Evolutionary conservation across 2,329 filamentous ascomycete species (phyloP).

Genomic region (Colletotrichum spaethianum): DNA sequence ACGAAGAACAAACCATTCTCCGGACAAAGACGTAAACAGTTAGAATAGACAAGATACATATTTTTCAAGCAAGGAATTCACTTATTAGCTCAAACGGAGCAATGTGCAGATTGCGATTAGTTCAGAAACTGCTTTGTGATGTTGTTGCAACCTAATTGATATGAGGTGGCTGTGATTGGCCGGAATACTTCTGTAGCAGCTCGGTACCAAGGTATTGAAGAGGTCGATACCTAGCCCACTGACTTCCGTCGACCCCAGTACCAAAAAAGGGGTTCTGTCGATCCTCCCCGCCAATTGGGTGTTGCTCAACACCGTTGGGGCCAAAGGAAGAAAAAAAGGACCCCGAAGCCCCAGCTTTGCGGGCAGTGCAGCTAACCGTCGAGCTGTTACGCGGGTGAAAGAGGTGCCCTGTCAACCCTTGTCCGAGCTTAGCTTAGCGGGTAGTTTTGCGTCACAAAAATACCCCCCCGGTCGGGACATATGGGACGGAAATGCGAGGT

Average conservation of each 20-base stretch:
- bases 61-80: background rate
- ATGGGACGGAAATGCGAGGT: constrained; percentile 33
- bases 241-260: background rate
- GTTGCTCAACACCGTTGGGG: background rate
- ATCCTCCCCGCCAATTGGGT: constrained; percentile 12
- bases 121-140: background rate
- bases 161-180: background rate
- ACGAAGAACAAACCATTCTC: background rate
- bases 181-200: background rate
- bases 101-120: background rate
- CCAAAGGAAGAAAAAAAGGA: background rate
- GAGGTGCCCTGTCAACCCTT: background rate
- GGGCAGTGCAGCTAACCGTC: constrained; percentile 11
- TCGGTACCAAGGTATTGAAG: background rate
- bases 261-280: constrained; percentile 17
- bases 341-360: constrained; percentile 4
- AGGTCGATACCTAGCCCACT: background rate
- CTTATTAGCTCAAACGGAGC: background rate
- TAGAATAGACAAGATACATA: background rate
- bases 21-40: background rate
- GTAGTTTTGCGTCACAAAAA: constrained; percentile 35
- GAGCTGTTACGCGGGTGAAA: background rate
- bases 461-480: constrained; percentile 28
- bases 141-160: background rate
- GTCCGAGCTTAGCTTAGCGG: constrained; percentile 33